Evolutionary conservation across 2,329 filamentous ascomycete species (phyloP).

Genomic region (Aureobasidium sp.): DNA sequence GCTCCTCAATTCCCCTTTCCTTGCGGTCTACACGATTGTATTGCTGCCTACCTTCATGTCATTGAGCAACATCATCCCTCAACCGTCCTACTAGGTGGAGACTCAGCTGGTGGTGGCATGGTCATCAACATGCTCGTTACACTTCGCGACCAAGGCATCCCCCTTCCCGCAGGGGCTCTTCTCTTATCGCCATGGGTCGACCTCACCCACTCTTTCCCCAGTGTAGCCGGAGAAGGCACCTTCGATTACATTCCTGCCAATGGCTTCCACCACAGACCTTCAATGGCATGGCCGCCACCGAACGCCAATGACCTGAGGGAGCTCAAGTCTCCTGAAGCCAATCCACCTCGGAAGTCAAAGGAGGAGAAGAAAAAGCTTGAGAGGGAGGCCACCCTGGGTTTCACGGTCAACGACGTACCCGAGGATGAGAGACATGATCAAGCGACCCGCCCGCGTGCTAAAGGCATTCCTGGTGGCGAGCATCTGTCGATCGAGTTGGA

Average conservation of each 20-base stretch:
- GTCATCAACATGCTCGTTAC: conserved; percentile 70
- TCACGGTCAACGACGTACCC: conserved; percentile 25
- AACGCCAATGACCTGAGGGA: conserved; percentile 62
- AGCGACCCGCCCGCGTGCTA: not conserved
- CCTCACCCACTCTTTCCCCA: conserved; percentile 90
- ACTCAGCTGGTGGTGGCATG: conserved; percentile 92
- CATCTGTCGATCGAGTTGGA: conserved; percentile 60
- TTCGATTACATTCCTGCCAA: conserved; percentile 82
- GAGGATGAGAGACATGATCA: not conserved
- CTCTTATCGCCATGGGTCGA: conserved; percentile 95
- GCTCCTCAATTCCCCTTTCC: conserved; percentile 94
- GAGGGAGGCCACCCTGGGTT: conserved; percentile 31
- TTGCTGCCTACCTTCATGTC: conserved; percentile 81
- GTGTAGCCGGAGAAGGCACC: conserved; percentile 63
- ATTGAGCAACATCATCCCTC: conserved; percentile 67
- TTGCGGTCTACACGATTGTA: conserved; percentile 81
- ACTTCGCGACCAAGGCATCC: conserved; percentile 73
- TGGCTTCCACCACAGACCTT: conserved; percentile 88
- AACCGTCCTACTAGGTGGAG: conserved; percentile 73
- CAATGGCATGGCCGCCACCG: conserved; percentile 84
- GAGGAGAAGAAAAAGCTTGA: conserved; percentile 12
- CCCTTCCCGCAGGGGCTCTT: conserved; percentile 81
- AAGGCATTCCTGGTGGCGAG: conserved; percentile 19
- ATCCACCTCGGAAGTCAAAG: not conserved
- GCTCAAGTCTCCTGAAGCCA: conserved; percentile 3